Percentiles rank a stretch among this genome's conserved stretches.
phyloP scores from a whole-genome alignment of 1,284 basidiomycete genomes.

The Moesziomyces sp. region DNA sequence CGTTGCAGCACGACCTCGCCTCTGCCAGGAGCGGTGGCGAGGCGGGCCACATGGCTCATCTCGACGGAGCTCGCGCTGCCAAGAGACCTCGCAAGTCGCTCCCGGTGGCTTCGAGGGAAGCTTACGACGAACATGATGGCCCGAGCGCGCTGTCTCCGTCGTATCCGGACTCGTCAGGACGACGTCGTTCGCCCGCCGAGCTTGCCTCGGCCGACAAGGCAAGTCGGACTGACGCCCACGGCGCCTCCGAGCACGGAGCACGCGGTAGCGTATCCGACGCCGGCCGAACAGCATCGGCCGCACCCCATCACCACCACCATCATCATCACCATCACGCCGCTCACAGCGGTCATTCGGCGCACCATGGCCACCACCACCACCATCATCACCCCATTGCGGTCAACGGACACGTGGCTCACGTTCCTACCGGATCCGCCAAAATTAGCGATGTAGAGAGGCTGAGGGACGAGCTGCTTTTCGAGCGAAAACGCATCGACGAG shows the following conservation, averaged over 20 bases:
- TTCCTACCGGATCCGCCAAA: constrained; percentile 13
- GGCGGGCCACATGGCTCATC: constrained; percentile 7
- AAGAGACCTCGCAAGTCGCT: constrained; percentile 43
- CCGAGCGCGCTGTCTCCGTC: constrained; percentile 1
- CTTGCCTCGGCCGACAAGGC: constrained; percentile 12
- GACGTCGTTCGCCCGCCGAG: constrained; percentile 20
- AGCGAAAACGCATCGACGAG: constrained; percentile 55
- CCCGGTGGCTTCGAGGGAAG: constrained; percentile 22
- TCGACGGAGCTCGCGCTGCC: constrained; percentile 19
- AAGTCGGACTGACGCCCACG: constrained; percentile 6
- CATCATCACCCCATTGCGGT: constrained; percentile 42
- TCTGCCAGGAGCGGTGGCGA: constrained; percentile 21
- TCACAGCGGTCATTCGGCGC: constrained; percentile 30
- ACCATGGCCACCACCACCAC: constrained; percentile 40
- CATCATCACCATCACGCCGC: constrained; percentile 49
- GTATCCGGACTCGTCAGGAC: constrained; percentile 6
- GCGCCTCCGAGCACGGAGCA: constrained; percentile 30
- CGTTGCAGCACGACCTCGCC: constrained; percentile 33
- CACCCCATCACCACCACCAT: constrained; percentile 48
- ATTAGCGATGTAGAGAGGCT: constrained; percentile 56
- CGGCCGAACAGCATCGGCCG: constrained; percentile 11
- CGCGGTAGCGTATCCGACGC: constrained; percentile 9
- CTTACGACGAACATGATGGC: constrained; percentile 24
- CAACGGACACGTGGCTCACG: constrained; percentile 16
- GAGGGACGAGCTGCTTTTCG: constrained; percentile 56